Conservation (phyloP, 129 eudicot species). For the Pseudognaphalium luteoalbum region DNA sequence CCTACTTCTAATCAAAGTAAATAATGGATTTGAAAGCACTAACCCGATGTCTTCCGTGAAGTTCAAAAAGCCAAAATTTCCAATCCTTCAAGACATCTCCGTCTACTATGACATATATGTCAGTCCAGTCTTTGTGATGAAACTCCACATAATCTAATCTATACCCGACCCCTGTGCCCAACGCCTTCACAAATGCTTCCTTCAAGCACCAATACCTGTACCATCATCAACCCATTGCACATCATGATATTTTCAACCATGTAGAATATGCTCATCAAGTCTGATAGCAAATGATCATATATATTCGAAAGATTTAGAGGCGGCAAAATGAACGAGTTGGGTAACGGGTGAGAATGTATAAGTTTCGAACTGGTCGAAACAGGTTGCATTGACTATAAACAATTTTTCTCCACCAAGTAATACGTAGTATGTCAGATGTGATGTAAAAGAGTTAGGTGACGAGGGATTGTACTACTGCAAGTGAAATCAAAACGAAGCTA, state of each 20-base stretch:
- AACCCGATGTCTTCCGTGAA: slow-evolving; percentile 57
- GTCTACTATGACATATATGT: slow-evolving; percentile 57
- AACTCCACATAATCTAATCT: slow-evolving; percentile 57
- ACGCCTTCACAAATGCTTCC: slow-evolving; percentile 93
- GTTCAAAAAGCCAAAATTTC: slow-evolving; percentile 74
- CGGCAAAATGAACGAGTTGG: neutral
- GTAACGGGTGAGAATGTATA: neutral
- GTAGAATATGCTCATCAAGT: neutral
- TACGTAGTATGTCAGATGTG: neutral
- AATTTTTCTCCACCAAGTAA: neutral
- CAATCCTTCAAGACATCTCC: slow-evolving; percentile 61
- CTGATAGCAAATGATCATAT: neutral
- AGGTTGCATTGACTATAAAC: neutral
- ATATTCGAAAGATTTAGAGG: neutral
- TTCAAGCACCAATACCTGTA: slow-evolving; percentile 90
- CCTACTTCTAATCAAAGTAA: slow-evolving; percentile 5
- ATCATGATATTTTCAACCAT: neutral
- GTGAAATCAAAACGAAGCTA: slow-evolving; percentile 1
- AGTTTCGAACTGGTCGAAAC: neutral
- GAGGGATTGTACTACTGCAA: neutral
- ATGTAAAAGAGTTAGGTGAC: neutral
- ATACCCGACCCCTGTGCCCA: slow-evolving; percentile 77
- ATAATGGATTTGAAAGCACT: slow-evolving; percentile 22
- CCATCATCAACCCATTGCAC: neutral
- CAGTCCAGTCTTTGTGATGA: slow-evolving; percentile 63